phyloP scores from a whole-genome alignment of 768 basidiomycete genomes.

The Lepiota venenata region DNA sequence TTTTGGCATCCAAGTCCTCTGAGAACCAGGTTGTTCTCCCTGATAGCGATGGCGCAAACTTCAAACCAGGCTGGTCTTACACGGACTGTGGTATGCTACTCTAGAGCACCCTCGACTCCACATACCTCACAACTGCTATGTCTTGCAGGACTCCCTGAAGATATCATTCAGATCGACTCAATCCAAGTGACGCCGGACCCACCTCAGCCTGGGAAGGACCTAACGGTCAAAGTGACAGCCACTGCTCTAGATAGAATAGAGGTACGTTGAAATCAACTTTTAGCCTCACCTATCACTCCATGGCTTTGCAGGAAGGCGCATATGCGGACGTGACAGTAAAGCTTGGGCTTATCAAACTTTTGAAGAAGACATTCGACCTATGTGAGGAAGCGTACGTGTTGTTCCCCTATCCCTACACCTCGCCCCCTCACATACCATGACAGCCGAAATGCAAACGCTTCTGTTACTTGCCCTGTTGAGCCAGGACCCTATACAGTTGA shows the following conservation, averaged over 20 bases:
- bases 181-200: conserved; percentile 83
- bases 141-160: conserved; percentile 37
- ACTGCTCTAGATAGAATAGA: conserved; percentile 55
- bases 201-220: conserved; percentile 78
- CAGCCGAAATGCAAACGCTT: conserved; percentile 73
- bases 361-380: conserved; percentile 80
- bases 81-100: conserved; percentile 65
- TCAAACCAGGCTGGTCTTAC: conserved; percentile 53
- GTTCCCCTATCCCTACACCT: not conserved
- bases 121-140: conserved; percentile 7
- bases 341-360: conserved; percentile 84
- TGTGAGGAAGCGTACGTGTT: conserved; percentile 89
- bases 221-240: conserved; percentile 83
- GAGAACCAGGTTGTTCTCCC: conserved; percentile 15
- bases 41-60: conserved; percentile 13
- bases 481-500: conserved; percentile 66
- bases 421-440: conserved; percentile 1
- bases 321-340: conserved; percentile 90
- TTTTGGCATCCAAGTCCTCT: conserved; percentile 19
- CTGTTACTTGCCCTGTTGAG: conserved; percentile 81
- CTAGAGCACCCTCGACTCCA: not conserved
- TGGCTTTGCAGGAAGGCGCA: conserved; percentile 73
- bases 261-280: conserved; percentile 36
- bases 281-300: not conserved
- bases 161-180: conserved; percentile 63